These are phyloP conservation scores for Cenococcum geophilum DNA, from an alignment of 495 filamentous ascomycete species.

Conservation along the genomic window DNA sequence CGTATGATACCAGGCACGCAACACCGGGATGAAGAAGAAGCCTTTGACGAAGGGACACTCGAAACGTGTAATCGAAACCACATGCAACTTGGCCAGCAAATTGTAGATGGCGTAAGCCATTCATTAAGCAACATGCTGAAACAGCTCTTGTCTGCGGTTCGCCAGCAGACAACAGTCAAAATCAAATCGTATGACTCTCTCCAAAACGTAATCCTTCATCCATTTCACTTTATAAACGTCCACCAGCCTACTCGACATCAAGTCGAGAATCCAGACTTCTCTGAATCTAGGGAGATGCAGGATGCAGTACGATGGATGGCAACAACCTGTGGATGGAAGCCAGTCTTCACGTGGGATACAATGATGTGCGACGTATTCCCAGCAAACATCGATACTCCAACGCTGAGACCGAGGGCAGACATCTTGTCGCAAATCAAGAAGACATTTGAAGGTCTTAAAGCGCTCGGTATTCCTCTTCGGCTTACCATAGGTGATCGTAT, in stretches of 20 bases:
- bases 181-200: conserved; percentile 16
- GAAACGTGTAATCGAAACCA: conserved; percentile 23
- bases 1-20: conserved; percentile 23
- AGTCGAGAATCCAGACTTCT: conserved; percentile 4
- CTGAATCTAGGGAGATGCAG: conserved; percentile 16
- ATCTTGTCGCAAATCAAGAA: conserved; percentile 14
- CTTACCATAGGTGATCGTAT: conserved; percentile 20
- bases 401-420: conserved; percentile 19
- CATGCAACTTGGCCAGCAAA: conserved; percentile 22
- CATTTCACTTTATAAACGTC: conserved; percentile 25
- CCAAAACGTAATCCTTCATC: conserved; percentile 18
- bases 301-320: conserved; percentile 20
- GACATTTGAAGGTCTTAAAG: conserved; percentile 14
- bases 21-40: conserved; percentile 26
- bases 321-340: conserved; percentile 20
- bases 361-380: conserved; percentile 29
- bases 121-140: conserved; percentile 22
- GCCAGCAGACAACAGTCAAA: conserved; percentile 14
- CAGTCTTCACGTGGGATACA: conserved; percentile 21
- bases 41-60: conserved; percentile 21
- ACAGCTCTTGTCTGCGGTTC: conserved; percentile 11
- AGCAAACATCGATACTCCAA: conserved; percentile 18
- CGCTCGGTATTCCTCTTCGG: conserved; percentile 21
- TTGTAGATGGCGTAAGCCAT: conserved; percentile 17
- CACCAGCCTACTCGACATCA: conserved; percentile 10